These are phyloP conservation scores for Helicocarpus griseus DNA, from an alignment of 2,329 filamentous ascomycete genomes.

Conservation along the genomic window DNA sequence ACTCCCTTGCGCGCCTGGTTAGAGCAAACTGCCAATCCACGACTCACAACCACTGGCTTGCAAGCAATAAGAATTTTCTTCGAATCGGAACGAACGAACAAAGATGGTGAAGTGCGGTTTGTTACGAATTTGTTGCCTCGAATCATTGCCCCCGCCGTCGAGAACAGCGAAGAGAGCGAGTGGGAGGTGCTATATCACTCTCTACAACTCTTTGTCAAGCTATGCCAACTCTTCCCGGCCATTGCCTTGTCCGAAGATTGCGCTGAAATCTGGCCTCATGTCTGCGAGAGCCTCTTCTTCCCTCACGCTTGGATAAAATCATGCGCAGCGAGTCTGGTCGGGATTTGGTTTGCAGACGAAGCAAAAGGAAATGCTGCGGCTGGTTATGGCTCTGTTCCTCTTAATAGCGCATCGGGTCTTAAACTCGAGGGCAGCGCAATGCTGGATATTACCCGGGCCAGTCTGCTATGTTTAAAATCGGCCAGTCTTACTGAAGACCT, in stretches of 20 bases:
- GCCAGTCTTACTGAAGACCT: constrained; percentile 60
- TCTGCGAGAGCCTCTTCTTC: constrained; percentile 62
- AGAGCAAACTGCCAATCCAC: constrained; percentile 60
- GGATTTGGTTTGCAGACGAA: constrained; percentile 71
- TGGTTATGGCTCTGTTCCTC: constrained; percentile 47
- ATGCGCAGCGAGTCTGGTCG: constrained; percentile 62
- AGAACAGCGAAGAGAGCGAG: constrained; percentile 41
- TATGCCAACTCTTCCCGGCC: constrained; percentile 58
- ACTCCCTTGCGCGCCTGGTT: constrained; percentile 65
- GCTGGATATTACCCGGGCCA: constrained; percentile 46
- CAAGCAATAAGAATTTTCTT: constrained; percentile 79
- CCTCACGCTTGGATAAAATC: constrained; percentile 66
- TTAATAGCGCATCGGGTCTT: constrained; percentile 63
- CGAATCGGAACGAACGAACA: constrained; percentile 53
- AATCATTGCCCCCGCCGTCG: constrained; percentile 44
- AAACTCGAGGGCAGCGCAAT: constrained; percentile 56
- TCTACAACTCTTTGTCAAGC: constrained; percentile 57
- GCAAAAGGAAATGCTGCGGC: constrained; percentile 51
- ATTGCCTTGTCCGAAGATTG: constrained; percentile 52
- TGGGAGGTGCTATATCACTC: constrained; percentile 67
- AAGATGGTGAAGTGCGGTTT: constrained; percentile 57
- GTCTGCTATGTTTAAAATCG: constrained; percentile 51
- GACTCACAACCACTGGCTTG: constrained; percentile 63
- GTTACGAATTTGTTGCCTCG: constrained; percentile 45
- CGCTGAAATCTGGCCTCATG: constrained; percentile 58